phyloP scores from a whole-genome alignment of 2,329 filamentous ascomycete genomes.

The Colletotrichum eremochloae region DNA sequence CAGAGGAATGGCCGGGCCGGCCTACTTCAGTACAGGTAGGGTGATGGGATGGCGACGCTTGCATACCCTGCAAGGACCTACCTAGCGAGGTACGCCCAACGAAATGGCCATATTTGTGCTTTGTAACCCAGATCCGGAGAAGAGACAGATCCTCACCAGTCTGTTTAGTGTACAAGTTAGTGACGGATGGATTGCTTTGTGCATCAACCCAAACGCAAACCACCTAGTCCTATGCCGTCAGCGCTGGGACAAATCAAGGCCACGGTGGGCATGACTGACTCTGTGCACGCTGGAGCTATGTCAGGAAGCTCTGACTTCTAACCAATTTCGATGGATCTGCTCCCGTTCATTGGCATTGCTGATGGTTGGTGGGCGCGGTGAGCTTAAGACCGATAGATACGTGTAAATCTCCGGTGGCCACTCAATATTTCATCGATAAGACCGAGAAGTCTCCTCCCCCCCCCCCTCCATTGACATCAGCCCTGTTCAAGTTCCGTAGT shows the following conservation, averaged over 20 bases:
- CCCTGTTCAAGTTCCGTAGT: constrained; percentile 37
- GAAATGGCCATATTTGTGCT: background rate
- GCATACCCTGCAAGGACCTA: constrained; percentile 10
- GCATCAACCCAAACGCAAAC: constrained; percentile 18
- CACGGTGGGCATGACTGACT: constrained; percentile 31
- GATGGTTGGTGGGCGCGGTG: constrained; percentile 8
- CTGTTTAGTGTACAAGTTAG: constrained; percentile 18
- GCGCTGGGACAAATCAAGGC: constrained; percentile 36
- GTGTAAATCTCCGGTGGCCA: constrained; percentile 35
- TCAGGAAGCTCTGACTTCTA: constrained; percentile 34
- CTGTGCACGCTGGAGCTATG: constrained; percentile 38
- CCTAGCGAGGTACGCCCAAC: background rate
- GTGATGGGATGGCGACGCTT: constrained; percentile 26
- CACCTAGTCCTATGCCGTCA: constrained; percentile 32
- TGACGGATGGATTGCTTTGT: constrained; percentile 23
- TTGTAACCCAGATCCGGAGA: constrained; percentile 11
- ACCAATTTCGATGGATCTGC: constrained; percentile 6
- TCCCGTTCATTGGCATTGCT: constrained; percentile 12
- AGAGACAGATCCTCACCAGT: constrained; percentile 3
- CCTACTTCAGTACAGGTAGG: background rate
- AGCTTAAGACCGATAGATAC: constrained; percentile 38
- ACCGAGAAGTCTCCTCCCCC: constrained; percentile 33
- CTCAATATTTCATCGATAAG: constrained; percentile 39
- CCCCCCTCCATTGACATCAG: constrained; percentile 42
- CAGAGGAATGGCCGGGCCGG: background rate